Base-by-base conservation (phyloP, 805 yeast genomes). In the Candida oleophila region DNA sequence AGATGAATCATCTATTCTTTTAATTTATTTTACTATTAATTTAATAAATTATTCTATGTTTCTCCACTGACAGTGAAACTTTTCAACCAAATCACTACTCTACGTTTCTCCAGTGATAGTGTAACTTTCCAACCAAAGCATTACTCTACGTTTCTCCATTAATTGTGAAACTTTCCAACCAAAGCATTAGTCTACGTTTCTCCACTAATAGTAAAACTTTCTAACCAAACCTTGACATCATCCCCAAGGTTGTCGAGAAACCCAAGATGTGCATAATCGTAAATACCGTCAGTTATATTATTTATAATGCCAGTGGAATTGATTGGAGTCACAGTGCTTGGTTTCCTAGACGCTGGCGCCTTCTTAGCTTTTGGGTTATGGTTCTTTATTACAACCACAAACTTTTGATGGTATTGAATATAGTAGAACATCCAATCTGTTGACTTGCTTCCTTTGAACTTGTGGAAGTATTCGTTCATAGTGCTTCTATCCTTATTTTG, bases 341-440 rank as follows among this genome's bases (percentile, higher is more conserved):
- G 43, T 30, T 43, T 50, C 36, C 38, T 41, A 8, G 42, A 16
- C 1, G 47, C 18, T 16, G 48, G 16, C n/a, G 41, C 44, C 41
- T 42, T 54, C 49, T 39, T 52, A 38, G 25, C 50, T 38, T 57
- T 60, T 30, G 57, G 58, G 41, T 63, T 68, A 44, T 55, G 60
- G 48, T 69, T 68, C 48, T 66, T 66, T 4, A 72, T 65, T 18
- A 71, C 57, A 15, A 69, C 59, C 38, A 71, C 65, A 45, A 55
- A 60, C 45, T 63, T 65, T 3, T 54, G 54, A 22, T 60, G 56
- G 45, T 62, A 55, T 36, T 59, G 60, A 38, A 70, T 54, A 47
- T 64, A 66, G 53, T 72, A 72, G 49, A 72, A 65, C 65, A 71
- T 65, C 76, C 76, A 71, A 55, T 69, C 74, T 46, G 62, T 70